These are phyloP conservation scores for Penicillium canescens DNA, from an alignment of 495 filamentous ascomycete species.

Conservation along the genomic window DNA sequence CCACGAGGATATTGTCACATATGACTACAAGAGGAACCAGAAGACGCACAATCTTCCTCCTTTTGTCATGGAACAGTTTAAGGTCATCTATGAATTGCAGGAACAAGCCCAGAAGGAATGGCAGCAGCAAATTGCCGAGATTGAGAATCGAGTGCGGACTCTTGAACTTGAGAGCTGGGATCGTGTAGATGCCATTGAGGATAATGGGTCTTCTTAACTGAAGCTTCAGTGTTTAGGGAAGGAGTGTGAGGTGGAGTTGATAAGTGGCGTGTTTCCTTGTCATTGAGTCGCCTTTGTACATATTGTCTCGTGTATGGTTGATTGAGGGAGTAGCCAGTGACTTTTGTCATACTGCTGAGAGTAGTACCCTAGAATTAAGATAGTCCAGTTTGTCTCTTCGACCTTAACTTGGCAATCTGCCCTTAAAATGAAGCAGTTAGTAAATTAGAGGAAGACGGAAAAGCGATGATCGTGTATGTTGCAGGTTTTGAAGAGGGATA, in stretches of 20 bases:
- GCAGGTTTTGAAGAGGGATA: too few species aligned
- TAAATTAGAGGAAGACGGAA: too few species aligned
- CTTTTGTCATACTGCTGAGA: neutral
- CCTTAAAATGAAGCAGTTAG: too few species aligned
- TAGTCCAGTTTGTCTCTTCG: too few species aligned
- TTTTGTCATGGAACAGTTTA: constrained; percentile 69
- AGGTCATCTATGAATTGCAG: constrained; percentile 65
- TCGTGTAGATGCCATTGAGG: constrained; percentile 66
- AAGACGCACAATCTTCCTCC: constrained; percentile 55
- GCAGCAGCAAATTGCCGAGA: constrained; percentile 50
- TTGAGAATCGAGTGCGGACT: constrained; percentile 54
- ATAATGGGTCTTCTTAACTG: constrained; percentile 56
- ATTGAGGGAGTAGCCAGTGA: too few species aligned
- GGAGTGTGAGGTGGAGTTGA: too few species aligned
- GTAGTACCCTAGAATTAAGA: neutral
- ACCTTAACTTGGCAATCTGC: too few species aligned
- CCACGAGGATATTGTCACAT: constrained; percentile 80
- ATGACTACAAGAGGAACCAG: constrained; percentile 68
- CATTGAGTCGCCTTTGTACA: constrained; percentile 1
- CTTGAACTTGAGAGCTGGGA: constrained; percentile 80
- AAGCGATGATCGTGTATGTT: too few species aligned
- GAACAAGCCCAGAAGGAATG: constrained; percentile 54
- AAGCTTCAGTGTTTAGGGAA: neutral
- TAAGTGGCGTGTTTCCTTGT: too few species aligned
- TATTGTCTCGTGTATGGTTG: neutral